Percentiles rank a stretch among this genome's conserved stretches.
Evolutionary conservation across 139 green algal species (phyloP).

Genomic region (Coelastrella sp.): DNA sequence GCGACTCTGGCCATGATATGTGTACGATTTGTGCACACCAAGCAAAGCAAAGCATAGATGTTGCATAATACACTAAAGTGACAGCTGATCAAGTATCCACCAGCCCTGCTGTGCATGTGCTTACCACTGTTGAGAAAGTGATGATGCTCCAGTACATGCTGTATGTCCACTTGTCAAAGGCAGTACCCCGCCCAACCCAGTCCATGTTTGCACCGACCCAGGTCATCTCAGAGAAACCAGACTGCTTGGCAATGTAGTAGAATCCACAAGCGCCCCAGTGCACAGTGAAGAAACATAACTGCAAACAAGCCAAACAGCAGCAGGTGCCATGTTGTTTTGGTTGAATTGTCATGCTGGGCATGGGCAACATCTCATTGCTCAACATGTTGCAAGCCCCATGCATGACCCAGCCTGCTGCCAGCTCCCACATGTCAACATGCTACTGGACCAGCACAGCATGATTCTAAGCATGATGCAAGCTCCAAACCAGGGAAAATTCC

Average conservation of each 20-base stretch:
- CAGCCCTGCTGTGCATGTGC: not conserved
- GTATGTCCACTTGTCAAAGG: constrained; percentile 37
- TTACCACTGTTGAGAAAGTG: constrained; percentile 42
- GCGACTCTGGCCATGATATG: no score
- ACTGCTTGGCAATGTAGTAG: constrained; percentile 55
- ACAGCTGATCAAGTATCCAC: not conserved
- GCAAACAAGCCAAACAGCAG: constrained; percentile 20
- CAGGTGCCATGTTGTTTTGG: not conserved
- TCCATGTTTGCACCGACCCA: constrained; percentile 48
- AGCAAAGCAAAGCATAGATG: not conserved
- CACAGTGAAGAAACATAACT: constrained; percentile 51
- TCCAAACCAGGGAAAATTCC: not conserved
- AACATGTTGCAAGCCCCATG: not conserved
- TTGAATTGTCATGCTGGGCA: not conserved
- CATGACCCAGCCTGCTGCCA: not conserved
- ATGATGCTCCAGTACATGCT: constrained; percentile 64
- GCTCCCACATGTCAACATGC: no score
- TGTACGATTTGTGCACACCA: no score
- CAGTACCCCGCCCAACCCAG: constrained; percentile 52
- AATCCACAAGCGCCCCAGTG: constrained; percentile 67
- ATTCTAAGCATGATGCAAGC: no score
- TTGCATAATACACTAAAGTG: not conserved
- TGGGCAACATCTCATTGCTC: not conserved
- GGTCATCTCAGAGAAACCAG: constrained; percentile 13
- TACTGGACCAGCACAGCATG: no score